Evolutionary conservation across 495 filamentous ascomycete genomes (phyloP).

Genomic region (Penicillium cosmopolitanum): DNA sequence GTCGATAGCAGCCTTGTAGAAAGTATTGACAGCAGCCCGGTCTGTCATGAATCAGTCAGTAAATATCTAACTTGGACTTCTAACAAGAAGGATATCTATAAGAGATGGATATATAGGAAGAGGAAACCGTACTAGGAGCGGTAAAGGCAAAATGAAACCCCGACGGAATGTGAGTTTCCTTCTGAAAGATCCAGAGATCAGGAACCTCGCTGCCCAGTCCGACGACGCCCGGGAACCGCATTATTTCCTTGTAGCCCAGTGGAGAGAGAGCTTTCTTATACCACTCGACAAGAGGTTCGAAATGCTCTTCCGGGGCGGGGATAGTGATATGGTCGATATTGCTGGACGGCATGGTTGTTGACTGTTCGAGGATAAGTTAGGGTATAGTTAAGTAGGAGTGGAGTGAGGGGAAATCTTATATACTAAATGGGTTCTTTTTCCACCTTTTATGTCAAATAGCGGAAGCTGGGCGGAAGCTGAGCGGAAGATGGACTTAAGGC

Average conservation of each 20-base stretch:
- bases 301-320: conserved; percentile 24
- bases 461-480: too few relatives aligned
- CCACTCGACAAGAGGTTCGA: conserved; percentile 40
- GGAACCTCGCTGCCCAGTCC: conserved; percentile 31
- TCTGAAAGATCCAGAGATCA: conserved; percentile 43
- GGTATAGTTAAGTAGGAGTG: too few relatives aligned
- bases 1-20: conserved; percentile 44
- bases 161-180: background rate
- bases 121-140: background rate
- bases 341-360: conserved; percentile 10
- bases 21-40: conserved; percentile 38
- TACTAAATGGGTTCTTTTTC: too few relatives aligned
- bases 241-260: conserved; percentile 39
- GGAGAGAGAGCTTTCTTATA: conserved; percentile 42
- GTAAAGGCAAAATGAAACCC: background rate
- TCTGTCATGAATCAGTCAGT: conserved; percentile 22
- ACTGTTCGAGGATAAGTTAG: too few relatives aligned
- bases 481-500: too few relatives aligned
- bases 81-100: too few relatives aligned
- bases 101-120: background rate
- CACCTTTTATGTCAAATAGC: too few relatives aligned
- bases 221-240: conserved; percentile 31
- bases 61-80: background rate
- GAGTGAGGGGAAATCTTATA: too few relatives aligned
- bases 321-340: conserved; percentile 32